These are phyloP conservation scores for Fusarium neocosmosporiellum DNA, from an alignment of 2,329 filamentous ascomycete species.

Conservation along the genomic window DNA sequence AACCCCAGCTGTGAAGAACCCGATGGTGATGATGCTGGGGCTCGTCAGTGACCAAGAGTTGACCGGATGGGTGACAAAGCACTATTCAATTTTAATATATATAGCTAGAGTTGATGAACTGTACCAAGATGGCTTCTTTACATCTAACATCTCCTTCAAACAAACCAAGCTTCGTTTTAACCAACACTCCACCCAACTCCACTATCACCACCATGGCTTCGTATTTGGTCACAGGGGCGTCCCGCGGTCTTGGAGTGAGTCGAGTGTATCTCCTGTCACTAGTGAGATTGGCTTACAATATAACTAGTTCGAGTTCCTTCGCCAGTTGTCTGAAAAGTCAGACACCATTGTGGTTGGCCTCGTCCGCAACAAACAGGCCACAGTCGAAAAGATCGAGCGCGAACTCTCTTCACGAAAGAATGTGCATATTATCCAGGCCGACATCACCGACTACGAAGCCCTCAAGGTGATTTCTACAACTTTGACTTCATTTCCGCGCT, in stretches of 20 bases:
- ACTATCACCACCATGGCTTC: slow-evolving; percentile 17
- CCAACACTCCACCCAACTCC: no score
- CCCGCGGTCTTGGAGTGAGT: slow-evolving; percentile 34
- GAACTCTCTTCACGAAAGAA: slow-evolving; percentile 44
- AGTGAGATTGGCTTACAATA: not conserved
- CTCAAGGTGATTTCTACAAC: slow-evolving; percentile 9
- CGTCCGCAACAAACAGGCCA: slow-evolving; percentile 55
- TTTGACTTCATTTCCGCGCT: not conserved
- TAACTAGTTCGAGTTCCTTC: slow-evolving; percentile 49
- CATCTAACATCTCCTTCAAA: not conserved
- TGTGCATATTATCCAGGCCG: slow-evolving; percentile 27
- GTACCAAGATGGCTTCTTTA: not conserved
- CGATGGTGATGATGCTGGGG: not conserved
- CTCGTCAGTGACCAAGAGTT: not conserved
- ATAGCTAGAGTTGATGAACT: not conserved
- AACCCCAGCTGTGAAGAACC: not conserved
- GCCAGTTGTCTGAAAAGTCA: slow-evolving; percentile 54
- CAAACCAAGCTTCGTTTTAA: not conserved
- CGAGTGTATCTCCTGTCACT: rapidly evolving
- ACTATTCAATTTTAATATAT: not conserved
- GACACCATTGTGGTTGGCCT: slow-evolving; percentile 56
- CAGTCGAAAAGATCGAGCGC: slow-evolving; percentile 50
- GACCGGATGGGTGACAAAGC: not conserved
- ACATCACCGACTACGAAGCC: slow-evolving; percentile 5
- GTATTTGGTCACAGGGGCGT: slow-evolving; percentile 33